Base-by-base conservation (phyloP, 2,329 filamentous ascomycete genomes). In the Neofusicoccum sp. region DNA sequence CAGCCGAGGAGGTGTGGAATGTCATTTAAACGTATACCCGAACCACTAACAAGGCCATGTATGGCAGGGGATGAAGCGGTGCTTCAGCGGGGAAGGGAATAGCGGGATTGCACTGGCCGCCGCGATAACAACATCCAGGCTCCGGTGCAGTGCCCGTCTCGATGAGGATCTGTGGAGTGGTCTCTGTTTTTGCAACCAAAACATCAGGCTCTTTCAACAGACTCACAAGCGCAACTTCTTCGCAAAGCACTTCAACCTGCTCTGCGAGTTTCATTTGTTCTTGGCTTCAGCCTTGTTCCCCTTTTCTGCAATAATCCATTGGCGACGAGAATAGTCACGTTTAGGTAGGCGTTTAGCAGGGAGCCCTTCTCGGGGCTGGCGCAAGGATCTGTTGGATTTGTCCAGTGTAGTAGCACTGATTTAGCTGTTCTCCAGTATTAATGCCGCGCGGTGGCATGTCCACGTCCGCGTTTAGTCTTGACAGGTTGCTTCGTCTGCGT, bases 1-100 rank as follows among this genome's bases (percentile, higher is more conserved):
- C 94, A 44, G 94, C 93, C 47, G 95, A 99, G 80, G 95, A 99
- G 77, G 89, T 90, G 39, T 99, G 95, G 95, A 88, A 92, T 74
- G 91, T 99, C 70, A 86, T 97, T 72, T 99, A 88, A 60, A 29
- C n/a, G 16, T 1, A 34, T 41, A 62, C n/a, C n/a, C 22, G 37
- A 16, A 50, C 50, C 12, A 3, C 29, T 43, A 29, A 11, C 43
- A 56, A 28, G 37, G 34, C 50, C 31, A 49, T 11, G 14, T 6
- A 3, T 44, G 29, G 52, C 47, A 64, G 36, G 39, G 16, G 48
- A 54, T 22, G 62, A 52, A 64, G 52, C 44, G 31, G 29, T 45
- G 54, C 62, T 65, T 59, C 45, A 12, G 54, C 45, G 56, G 45
- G 56, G 56, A 45, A 62, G 65, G 47, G 61, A 47, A 50, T n/a